Conservation (phyloP, 192 early-diverging fungal species). For the Entomortierella chlamydospora region DNA sequence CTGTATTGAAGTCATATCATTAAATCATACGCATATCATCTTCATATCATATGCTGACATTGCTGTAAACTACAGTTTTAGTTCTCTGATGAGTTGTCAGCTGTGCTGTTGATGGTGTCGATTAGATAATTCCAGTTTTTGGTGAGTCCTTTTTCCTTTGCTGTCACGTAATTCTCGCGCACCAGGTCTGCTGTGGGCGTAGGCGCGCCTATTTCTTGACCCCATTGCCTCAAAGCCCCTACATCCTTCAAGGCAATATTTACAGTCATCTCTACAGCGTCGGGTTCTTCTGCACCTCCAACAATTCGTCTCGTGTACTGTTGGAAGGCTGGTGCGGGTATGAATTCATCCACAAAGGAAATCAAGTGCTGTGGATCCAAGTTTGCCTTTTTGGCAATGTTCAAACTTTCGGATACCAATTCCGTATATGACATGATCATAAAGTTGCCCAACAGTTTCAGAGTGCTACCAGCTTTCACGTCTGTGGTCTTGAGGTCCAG, state of each 20-base stretch:
- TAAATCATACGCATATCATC: too few species aligned
- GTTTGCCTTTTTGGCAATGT: constrained; percentile 63
- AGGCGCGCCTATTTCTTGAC: constrained; percentile 29
- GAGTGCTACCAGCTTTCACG: constrained; percentile 52
- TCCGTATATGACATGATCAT: constrained; percentile 67
- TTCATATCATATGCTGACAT: too few species aligned
- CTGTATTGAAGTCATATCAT: too few species aligned
- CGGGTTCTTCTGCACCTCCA: constrained; percentile 9
- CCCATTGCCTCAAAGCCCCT: constrained; percentile 50
- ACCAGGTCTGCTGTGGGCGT: constrained; percentile 50
- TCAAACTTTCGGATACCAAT: constrained; percentile 70
- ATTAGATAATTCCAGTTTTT: constrained; percentile 9
- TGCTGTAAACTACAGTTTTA: too few species aligned
- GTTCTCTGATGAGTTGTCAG: too few species aligned
- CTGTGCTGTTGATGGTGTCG: constrained; percentile 4
- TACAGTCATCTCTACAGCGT: constrained; percentile 54
- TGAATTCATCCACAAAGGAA: constrained; percentile 63
- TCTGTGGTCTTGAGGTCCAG: constrained; percentile 64
- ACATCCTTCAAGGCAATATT: constrained; percentile 59
- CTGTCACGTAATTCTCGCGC: constrained; percentile 9
- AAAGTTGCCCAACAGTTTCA: constrained; percentile 79
- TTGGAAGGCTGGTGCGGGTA: constrained; percentile 56
- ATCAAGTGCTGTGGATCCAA: constrained; percentile 63
- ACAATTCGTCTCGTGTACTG: constrained; percentile 61
- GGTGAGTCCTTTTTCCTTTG: constrained; percentile 15